A percentile compares a stretch with the other conserved stretches of the same genome.
These are phyloP conservation scores for Termitomyces sp. DNA, from an alignment of 768 basidiomycete genomes.

Conservation along the genomic window DNA sequence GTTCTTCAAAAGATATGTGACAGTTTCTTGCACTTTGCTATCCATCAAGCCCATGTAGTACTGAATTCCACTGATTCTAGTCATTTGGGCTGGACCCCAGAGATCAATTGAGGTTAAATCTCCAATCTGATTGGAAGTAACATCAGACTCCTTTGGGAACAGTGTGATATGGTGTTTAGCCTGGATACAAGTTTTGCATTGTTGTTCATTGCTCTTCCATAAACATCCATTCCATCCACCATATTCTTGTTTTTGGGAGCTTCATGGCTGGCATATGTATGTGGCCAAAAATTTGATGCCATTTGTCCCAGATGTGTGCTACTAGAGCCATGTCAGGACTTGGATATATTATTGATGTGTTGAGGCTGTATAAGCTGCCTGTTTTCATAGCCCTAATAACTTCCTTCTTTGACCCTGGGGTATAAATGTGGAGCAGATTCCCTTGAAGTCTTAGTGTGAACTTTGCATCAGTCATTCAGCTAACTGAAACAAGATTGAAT, in stretches of 20 bases:
- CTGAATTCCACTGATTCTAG: not conserved
- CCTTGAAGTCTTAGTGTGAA: conserved; percentile 2
- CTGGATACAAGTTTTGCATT: not conserved
- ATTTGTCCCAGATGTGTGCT: conserved; percentile 24
- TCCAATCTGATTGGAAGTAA: not conserved
- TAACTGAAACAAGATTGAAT: conserved; percentile 17
- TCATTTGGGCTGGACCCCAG: not conserved
- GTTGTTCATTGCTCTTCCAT: no score
- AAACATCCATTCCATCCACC: conserved; percentile 21
- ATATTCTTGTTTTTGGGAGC: conserved; percentile 13
- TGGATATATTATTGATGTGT: conserved; percentile 7
- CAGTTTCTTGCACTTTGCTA: not conserved
- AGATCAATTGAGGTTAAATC: not conserved
- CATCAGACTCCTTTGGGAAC: not conserved
- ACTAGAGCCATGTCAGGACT: conserved; percentile 5
- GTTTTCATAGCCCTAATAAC: no score
- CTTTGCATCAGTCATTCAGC: conserved; percentile 15
- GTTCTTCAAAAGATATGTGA: not conserved
- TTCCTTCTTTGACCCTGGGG: not conserved
- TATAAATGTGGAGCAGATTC: not conserved
- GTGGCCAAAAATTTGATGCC: conserved; percentile 26
- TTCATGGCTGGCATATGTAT: conserved; percentile 21
- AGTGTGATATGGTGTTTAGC: not conserved
- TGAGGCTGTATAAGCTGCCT: conserved; percentile 18
- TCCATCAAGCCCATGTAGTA: not conserved